Conservation (phyloP, 2,329 filamentous ascomycete species). For the Ophiosphaerella herpotricha region DNA sequence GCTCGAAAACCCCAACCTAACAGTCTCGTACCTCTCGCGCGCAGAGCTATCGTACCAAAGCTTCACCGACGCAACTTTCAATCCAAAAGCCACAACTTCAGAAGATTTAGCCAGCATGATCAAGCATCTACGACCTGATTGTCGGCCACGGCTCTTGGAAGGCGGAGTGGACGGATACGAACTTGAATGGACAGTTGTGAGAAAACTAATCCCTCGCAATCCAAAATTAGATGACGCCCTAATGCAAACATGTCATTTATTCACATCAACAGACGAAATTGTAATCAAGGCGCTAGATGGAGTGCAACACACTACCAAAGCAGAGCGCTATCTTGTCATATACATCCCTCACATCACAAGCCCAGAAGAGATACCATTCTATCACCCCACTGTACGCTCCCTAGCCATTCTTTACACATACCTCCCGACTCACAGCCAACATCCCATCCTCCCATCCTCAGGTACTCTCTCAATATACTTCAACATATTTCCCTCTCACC, state of each 20-base stretch:
- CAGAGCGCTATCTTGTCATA: constrained; percentile 64
- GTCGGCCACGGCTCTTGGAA: constrained; percentile 34
- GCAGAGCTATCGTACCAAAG: constrained; percentile 72
- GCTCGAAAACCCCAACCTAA: constrained; percentile 78
- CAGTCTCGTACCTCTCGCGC: constrained; percentile 76
- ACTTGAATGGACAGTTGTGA: constrained; percentile 69
- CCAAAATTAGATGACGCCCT: constrained; percentile 73
- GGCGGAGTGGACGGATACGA: constrained; percentile 41
- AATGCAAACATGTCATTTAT: constrained; percentile 82
- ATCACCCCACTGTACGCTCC: constrained; percentile 77
- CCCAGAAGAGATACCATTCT: constrained; percentile 75
- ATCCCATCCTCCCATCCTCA: constrained; percentile 29
- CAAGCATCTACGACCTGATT: constrained; percentile 55
- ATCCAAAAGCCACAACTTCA: constrained; percentile 33
- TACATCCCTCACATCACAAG: constrained; percentile 75
- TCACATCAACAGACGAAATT: constrained; percentile 45
- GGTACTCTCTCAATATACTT: constrained; percentile 58
- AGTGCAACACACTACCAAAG: constrained; percentile 32
- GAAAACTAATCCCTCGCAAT: constrained; percentile 82
- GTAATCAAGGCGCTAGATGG: constrained; percentile 14
- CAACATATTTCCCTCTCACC: constrained; percentile 49
- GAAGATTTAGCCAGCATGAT: constrained; percentile 50
- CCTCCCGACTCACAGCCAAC: constrained; percentile 22
- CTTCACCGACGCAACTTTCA: constrained; percentile 44
- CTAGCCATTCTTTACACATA: constrained; percentile 78